A percentile compares a stretch with the other conserved stretches of the same genome.
These are phyloP conservation scores for Hsuehochloa calcarea DNA, from an alignment of 176 grass and related monocot genomes.

Conservation along the genomic window DNA sequence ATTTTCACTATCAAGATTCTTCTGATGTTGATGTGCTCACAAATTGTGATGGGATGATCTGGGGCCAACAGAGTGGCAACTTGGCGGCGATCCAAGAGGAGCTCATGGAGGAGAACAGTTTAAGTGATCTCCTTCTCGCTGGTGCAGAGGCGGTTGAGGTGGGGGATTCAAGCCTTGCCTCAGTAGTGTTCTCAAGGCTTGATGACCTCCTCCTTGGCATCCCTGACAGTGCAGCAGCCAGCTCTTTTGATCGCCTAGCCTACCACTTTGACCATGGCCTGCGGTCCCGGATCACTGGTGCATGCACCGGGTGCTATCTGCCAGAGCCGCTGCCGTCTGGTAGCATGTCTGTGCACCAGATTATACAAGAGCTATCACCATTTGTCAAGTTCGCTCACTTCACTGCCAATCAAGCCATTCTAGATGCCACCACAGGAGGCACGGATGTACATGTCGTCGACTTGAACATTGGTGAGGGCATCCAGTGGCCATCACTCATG, in stretches of 20 bases:
- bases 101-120: slow-evolving; percentile 53
- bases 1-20: slow-evolving; percentile 24
- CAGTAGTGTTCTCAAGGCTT: slow-evolving; percentile 36
- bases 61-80: slow-evolving; percentile 26
- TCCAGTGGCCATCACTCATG: slow-evolving; percentile 66
- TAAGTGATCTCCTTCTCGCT: slow-evolving; percentile 52
- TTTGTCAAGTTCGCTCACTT: slow-evolving; percentile 57
- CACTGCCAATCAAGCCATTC: slow-evolving; percentile 60
- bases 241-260: slow-evolving; percentile 37
- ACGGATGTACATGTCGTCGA: slow-evolving; percentile 43
- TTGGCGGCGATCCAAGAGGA: slow-evolving; percentile 48
- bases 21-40: slow-evolving; percentile 4
- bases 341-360: slow-evolving; percentile 41
- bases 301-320: neutral
- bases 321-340: neutral
- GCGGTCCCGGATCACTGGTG: slow-evolving; percentile 20
- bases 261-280: slow-evolving; percentile 49
- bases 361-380: slow-evolving; percentile 51
- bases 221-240: slow-evolving; percentile 1
- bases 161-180: slow-evolving; percentile 41
- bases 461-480: slow-evolving; percentile 44
- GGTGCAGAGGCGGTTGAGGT: slow-evolving; percentile 48
- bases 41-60: neutral
- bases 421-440: slow-evolving; percentile 32
- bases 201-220: slow-evolving; percentile 7